Evolutionary conservation across 192 early-diverging fungal genomes (phyloP).

Genomic region (Coemansia sp.): DNA sequence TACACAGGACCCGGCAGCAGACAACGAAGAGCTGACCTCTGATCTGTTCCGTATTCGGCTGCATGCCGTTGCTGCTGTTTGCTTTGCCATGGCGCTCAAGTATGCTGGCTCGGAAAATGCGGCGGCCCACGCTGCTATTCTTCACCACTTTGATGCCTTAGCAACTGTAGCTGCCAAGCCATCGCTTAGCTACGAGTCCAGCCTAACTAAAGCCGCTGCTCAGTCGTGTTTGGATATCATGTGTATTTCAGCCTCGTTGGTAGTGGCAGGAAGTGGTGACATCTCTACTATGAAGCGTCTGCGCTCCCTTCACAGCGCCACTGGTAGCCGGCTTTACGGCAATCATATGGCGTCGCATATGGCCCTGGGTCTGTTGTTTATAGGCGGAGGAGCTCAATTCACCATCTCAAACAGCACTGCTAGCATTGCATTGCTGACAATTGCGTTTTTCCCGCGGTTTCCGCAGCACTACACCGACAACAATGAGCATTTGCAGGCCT

Average conservation of each 20-base stretch:
- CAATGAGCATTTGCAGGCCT: constrained; percentile 48
- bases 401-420: constrained; percentile 28
- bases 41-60: constrained; percentile 34
- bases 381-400: constrained; percentile 47
- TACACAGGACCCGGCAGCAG: background rate
- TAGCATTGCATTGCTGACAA: constrained; percentile 35
- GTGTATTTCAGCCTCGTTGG: constrained; percentile 59
- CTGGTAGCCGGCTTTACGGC: constrained; percentile 28
- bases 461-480: constrained; percentile 40
- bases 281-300: constrained; percentile 60
- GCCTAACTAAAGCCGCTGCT: constrained; percentile 60
- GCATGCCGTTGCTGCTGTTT: constrained; percentile 27
- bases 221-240: constrained; percentile 70
- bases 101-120: constrained; percentile 39
- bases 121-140: constrained; percentile 15
- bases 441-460: constrained; percentile 45
- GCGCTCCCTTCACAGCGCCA: constrained; percentile 53
- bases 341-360: constrained; percentile 51
- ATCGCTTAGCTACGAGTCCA: constrained; percentile 35
- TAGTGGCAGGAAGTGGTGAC: constrained; percentile 82
- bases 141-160: constrained; percentile 36
- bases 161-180: constrained; percentile 13
- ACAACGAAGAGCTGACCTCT: background rate
- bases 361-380: constrained; percentile 43
- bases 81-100: constrained; percentile 42